These are phyloP conservation scores for Phytophthora constricta DNA, from an alignment of 352 stramenopile species.

Conservation along the genomic window DNA sequence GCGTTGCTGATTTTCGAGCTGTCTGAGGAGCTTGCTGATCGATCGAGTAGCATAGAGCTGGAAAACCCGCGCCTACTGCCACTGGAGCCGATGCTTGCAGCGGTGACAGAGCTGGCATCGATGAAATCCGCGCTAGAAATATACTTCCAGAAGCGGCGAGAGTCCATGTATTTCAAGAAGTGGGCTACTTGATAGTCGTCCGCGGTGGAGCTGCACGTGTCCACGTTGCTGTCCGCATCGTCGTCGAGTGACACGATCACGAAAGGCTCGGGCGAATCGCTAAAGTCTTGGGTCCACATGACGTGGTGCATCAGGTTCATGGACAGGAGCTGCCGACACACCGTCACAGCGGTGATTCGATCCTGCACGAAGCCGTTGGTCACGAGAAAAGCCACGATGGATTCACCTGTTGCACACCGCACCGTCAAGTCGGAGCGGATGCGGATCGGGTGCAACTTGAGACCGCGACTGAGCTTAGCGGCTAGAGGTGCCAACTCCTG, in stretches of 20 bases:
- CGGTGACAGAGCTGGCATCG: constrained; percentile 30
- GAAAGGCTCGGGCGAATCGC: constrained; percentile 79
- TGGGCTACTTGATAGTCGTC: constrained; percentile 71
- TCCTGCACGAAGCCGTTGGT: constrained; percentile 57
- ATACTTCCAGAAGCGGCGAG: constrained; percentile 84
- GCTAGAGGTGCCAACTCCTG: constrained; percentile 63
- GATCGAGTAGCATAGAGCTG: constrained; percentile 18
- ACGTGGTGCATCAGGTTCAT: constrained; percentile 90
- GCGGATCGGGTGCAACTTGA: constrained; percentile 67
- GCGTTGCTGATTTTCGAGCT: constrained; percentile 10
- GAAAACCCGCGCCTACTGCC: constrained; percentile 29
- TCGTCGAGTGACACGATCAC: constrained; percentile 66
- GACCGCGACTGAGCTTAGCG: constrained; percentile 55
- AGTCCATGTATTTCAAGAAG: constrained; percentile 85
- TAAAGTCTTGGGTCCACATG: constrained; percentile 85
- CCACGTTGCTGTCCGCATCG: constrained; percentile 27
- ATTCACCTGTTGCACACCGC: constrained; percentile 68
- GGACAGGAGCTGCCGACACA: constrained; percentile 65
- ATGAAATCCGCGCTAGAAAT: constrained; percentile 43
- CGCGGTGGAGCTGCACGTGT: constrained; percentile 7
- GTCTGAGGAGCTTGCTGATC: constrained; percentile 30
- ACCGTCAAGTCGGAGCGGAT: constrained; percentile 72
- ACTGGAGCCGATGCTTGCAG: constrained; percentile 31
- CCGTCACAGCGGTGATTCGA: constrained; percentile 53
- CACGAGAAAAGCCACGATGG: constrained; percentile 76